Evolutionary conservation across 345 rosid genomes (phyloP), one percentile per base, ranked within the genome.

Genomic region (Lepidium sativum): DNA sequence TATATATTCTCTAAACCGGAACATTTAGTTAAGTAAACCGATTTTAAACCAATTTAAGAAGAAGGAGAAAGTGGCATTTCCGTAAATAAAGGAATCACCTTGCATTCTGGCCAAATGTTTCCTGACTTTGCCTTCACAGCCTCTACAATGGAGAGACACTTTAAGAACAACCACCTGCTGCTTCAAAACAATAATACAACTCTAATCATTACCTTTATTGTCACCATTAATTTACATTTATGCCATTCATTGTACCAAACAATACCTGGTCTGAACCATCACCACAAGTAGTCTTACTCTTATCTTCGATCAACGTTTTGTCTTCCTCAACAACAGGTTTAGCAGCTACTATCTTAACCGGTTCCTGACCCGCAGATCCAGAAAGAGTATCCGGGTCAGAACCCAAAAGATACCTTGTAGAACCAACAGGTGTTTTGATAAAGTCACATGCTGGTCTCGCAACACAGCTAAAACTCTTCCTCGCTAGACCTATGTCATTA

Each of bases 81-180:
- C 42, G 68, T 71, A 53, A 63, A 71, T 38, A 17, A 39, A 41
- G 11, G 53, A 40, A 27, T 15, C 14, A 92, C 98, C 98, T 81
- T 85, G 79, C 98, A 92, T 86, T 87, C 75, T 89, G 29, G 98
- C 78, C 38, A 88, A 56, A 80, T 92, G 98, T 75, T 92, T 92
- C 75, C 89, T 82, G 40, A 92, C 77, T 89, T 89, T 89, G 51
- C 83, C 88, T 78, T 83, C 95, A 63, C 96, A 92, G 35, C 92
- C 98, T 87, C 76, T 87, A 71, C 98, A 89, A 74, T 92, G 96
- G 15, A 92, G 71, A 51, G 98, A 92, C 74, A 92, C 98, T 77
- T 86, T 83, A 75, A 91, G 73, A 55, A 84, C 98, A 57, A 88
- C 98, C 37, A 86, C 88, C 86, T 88, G 84, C 52, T 65, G 9